Conservation (phyloP, 257 asterid species). For the Fraxinus pennsylvanica region DNA sequence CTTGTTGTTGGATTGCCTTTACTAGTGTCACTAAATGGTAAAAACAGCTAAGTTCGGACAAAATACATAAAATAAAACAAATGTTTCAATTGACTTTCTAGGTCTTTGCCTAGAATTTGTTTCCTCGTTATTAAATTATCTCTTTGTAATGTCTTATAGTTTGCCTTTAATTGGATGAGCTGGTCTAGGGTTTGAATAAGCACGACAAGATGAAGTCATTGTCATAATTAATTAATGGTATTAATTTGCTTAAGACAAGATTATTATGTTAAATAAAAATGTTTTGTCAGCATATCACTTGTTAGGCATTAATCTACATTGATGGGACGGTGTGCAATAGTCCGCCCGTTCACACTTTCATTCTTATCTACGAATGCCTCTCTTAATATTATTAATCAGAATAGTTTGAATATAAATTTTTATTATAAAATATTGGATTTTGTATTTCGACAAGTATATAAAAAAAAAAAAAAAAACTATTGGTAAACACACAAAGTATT, state of each 20-base stretch:
- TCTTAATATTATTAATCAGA: no score
- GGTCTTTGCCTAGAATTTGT: background rate
- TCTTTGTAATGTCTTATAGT: background rate
- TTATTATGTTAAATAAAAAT: background rate
- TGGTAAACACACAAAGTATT: background rate
- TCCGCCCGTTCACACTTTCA: background rate
- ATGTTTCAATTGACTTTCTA: background rate
- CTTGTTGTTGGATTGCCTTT: background rate
- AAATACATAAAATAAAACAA: no score
- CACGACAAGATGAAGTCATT: constrained; percentile 7
- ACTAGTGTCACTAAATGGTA: background rate
- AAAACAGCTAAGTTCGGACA: background rate
- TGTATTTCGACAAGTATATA: background rate
- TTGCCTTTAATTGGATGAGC: background rate
- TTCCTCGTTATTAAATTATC: background rate
- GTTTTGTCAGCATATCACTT: background rate
- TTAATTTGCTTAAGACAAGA: constrained; percentile 7
- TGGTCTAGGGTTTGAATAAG: background rate
- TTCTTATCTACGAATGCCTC: background rate
- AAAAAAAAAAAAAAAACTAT: background rate
- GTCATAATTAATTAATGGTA: background rate
- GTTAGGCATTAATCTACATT: background rate
- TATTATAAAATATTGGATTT: no score
- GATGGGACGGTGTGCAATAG: background rate
- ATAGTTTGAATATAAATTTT: background rate